phyloP scores from a whole-genome alignment of 225 moss, liverwort and hornwort species.

The Rhytidiadelphus loreus region DNA sequence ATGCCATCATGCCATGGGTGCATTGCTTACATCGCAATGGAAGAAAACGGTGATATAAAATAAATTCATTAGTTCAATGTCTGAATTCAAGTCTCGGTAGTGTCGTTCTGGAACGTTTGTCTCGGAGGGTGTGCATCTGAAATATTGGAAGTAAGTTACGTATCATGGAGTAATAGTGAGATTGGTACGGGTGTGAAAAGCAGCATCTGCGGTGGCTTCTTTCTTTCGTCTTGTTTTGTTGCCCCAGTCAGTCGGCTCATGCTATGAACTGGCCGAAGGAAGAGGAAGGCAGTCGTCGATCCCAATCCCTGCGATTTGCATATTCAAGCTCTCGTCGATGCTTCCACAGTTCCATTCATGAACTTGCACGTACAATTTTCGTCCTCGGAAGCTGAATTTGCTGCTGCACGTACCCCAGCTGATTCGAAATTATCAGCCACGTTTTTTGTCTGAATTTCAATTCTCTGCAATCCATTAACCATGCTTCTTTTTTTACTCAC shows the following conservation, averaged over 20 bases:
- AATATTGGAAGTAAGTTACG: background rate
- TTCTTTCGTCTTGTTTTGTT: background rate
- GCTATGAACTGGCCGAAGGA: background rate
- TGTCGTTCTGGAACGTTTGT: background rate
- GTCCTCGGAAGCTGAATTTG: no score
- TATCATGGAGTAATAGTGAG: background rate
- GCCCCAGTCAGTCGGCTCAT: no score
- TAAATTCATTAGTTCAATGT: no score
- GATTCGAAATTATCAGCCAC: no score
- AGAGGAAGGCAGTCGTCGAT: background rate
- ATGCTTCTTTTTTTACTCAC: no score
- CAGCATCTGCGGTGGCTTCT: no score
- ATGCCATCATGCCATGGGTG: background rate
- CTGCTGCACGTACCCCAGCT: no score
- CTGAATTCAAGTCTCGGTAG: background rate
- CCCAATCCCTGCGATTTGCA: background rate
- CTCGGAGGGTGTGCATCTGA: background rate
- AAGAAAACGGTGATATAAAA: no score
- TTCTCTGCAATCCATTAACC: no score
- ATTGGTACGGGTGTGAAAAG: background rate
- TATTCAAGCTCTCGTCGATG: background rate
- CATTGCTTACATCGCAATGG: no score
- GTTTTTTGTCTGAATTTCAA: no score
- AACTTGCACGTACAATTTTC: background rate
- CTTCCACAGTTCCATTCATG: background rate